phyloP scores from a whole-genome alignment of 768 basidiomycete species.

The Pluteus cervinus region DNA sequence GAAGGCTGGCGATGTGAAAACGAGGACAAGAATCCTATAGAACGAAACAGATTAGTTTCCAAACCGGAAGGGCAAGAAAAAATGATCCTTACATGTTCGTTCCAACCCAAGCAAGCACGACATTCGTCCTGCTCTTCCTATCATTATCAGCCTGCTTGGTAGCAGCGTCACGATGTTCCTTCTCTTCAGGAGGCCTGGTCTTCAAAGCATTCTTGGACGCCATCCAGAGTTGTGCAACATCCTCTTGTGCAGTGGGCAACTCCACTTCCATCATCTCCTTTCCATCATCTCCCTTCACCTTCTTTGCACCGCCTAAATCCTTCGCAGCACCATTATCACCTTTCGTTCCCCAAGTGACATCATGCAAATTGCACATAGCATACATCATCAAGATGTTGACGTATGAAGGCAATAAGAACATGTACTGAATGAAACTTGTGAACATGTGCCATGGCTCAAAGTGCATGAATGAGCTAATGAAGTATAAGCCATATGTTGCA shows the following conservation, averaged over 20 bases:
- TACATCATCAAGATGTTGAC: constrained; percentile 92
- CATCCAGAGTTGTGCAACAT: constrained; percentile 82
- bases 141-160: constrained; percentile 89
- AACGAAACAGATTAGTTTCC: constrained; percentile 6
- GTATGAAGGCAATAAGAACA: constrained; percentile 77
- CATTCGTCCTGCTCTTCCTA: constrained; percentile 79
- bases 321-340: constrained; percentile 86
- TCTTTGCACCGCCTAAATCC: constrained; percentile 88
- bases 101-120: constrained; percentile 78
- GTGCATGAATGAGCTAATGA: constrained; percentile 82
- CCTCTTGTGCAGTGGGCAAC: constrained; percentile 74
- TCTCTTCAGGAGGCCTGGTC: constrained; percentile 62
- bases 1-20: constrained; percentile 76
- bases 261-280: constrained; percentile 87
- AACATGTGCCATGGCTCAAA: constrained; percentile 97
- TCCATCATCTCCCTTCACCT: constrained; percentile 77
- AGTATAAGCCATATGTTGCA: constrained; percentile 78
- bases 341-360: constrained; percentile 91
- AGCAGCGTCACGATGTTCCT: constrained; percentile 78
- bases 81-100: constrained; percentile 65
- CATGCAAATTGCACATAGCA: constrained; percentile 89
- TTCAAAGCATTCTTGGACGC: constrained; percentile 69
- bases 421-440: constrained; percentile 87
- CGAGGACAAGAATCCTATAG: constrained; percentile 58
- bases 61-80: constrained; percentile 7